Evolutionary conservation across 441 rosid genomes (phyloP), one percentile per base, ranked within the genome.

Genomic region (Aleurites moluccanus): DNA sequence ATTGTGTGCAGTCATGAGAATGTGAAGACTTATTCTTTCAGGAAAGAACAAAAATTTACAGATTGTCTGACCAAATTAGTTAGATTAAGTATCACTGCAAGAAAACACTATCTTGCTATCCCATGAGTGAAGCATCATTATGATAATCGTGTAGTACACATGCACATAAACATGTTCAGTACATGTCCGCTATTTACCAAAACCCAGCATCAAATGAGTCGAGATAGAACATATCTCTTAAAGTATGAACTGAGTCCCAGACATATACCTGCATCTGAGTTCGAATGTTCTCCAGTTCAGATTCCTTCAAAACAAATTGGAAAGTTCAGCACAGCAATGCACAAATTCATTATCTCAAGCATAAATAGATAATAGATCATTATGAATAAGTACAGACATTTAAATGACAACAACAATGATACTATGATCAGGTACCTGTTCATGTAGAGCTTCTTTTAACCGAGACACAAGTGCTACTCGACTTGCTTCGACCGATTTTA

Each of bases 401-500:
- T n/a, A 64, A 6, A 55, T 20, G 75, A 50, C 55, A 2, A 30
- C 53, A 21, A 23, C 25, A 38, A 49, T 62, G 49, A 70, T 57
- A 38, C 55, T 47, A 45, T 13, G 18, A 67, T 65, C n/a, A 65
- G 16, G 14, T 80, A 92, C 99, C 94, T 93, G 92, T 35, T 93
- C 96, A 44, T 80, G 85, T 63, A 93, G 83, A 15, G 93, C 97
- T 75, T 93, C 98, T 76, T 88, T 95, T 66, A 93, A 85, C 82
- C 88, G 97, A 78, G 91, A 86, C 30, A 95, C 92, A 68, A 93
- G 97, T n/a, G 86, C 84, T 55, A 79, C 83, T 80, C 97, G 88
- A 77, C 86, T 89, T 69, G 76, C 82, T 89, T 93, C 90, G 44
- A 85, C 91, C 44, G 91, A 91, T 84, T 88, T 85, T 69, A 91